A percentile compares a stretch with the other conserved stretches of the same genome.
Evolutionary conservation across 2,329 filamentous ascomycete genomes (phyloP).

Genomic region (Curvularia verruculosa): DNA sequence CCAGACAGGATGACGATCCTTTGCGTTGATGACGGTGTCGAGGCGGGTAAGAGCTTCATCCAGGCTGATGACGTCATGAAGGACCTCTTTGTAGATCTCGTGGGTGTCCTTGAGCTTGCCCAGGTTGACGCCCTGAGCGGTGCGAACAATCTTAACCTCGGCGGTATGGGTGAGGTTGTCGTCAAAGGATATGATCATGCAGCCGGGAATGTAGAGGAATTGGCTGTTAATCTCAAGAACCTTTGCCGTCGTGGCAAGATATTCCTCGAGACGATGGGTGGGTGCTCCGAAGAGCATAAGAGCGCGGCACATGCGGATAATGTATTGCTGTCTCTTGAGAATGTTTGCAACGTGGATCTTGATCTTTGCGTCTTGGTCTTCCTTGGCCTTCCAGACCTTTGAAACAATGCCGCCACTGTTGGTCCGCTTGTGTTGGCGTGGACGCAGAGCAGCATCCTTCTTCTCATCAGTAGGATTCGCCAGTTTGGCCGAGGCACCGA

Average conservation of each 20-base stretch:
- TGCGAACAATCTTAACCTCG: constrained; percentile 78
- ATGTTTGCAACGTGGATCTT: constrained; percentile 69
- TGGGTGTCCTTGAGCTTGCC: constrained; percentile 76
- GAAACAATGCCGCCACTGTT: constrained; percentile 32
- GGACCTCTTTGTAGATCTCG: constrained; percentile 77
- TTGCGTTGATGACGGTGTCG: constrained; percentile 65
- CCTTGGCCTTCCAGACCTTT: constrained; percentile 37
- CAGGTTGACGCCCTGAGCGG: constrained; percentile 71
- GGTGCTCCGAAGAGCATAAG: constrained; percentile 90
- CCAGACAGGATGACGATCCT: constrained; percentile 59
- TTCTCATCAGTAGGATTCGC: constrained; percentile 37
- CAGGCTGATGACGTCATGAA: constrained; percentile 73
- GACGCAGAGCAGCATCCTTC: constrained; percentile 20
- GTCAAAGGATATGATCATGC: constrained; percentile 91
- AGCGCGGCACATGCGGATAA: constrained; percentile 82
- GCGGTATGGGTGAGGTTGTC: constrained; percentile 69
- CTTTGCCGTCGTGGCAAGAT: constrained; percentile 83
- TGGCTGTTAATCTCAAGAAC: constrained; percentile 86
- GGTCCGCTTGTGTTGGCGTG: constrained; percentile 29
- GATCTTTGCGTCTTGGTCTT: constrained; percentile 61
- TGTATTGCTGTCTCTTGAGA: constrained; percentile 78
- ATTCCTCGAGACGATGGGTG: constrained; percentile 88
- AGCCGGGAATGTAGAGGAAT: constrained; percentile 86
- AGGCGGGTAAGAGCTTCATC: constrained; percentile 71
- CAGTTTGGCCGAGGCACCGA: constrained; percentile 38